Evolutionary conservation across 208 protist genomes (phyloP).

Genomic region (Leishmania aethiopica): DNA sequence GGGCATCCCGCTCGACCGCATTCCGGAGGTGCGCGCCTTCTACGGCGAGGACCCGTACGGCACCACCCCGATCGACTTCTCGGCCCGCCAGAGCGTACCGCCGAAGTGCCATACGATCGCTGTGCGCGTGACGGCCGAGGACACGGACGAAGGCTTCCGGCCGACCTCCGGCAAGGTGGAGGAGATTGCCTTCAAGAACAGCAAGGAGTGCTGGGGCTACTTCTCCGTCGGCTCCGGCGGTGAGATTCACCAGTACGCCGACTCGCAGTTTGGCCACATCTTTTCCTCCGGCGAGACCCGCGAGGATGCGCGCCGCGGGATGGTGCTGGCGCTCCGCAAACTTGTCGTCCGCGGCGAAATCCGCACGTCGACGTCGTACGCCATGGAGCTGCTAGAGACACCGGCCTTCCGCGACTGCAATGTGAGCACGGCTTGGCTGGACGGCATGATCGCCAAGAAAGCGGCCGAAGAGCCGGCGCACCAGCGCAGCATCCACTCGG

Average conservation of each 20-base stretch:
- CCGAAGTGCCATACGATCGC: conserved; percentile 96
- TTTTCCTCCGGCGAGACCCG: conserved; percentile 94
- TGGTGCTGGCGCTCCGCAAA: conserved; percentile 94
- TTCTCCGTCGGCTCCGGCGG: conserved; percentile 94
- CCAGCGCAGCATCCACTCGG: conserved; percentile 66
- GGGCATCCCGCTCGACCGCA: conserved; percentile 95
- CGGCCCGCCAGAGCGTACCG: conserved; percentile 39
- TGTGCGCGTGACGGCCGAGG: conserved; percentile 97
- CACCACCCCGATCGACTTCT: conserved; percentile 90
- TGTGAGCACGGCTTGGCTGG: conserved; percentile 89
- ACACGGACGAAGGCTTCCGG: conserved; percentile 97
- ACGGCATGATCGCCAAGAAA: conserved; percentile 74
- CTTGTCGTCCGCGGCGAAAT: conserved; percentile 96
- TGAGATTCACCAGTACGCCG: conserved; percentile 94
- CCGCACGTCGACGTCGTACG: conserved; percentile 95
- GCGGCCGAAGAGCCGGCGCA: conserved; percentile 44
- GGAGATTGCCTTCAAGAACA: conserved; percentile 95
- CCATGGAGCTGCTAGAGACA: conserved; percentile 88
- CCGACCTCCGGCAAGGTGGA: conserved; percentile 95
- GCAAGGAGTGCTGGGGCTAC: conserved; percentile 98
- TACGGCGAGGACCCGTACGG: conserved; percentile 86
- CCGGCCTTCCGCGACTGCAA: conserved; percentile 82
- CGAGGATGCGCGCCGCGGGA: conserved; percentile 92
- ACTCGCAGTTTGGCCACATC: conserved; percentile 99
- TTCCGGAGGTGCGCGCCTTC: conserved; percentile 95